Conservation (phyloP, 306 rosid species). For the Cicer cuneatum region DNA sequence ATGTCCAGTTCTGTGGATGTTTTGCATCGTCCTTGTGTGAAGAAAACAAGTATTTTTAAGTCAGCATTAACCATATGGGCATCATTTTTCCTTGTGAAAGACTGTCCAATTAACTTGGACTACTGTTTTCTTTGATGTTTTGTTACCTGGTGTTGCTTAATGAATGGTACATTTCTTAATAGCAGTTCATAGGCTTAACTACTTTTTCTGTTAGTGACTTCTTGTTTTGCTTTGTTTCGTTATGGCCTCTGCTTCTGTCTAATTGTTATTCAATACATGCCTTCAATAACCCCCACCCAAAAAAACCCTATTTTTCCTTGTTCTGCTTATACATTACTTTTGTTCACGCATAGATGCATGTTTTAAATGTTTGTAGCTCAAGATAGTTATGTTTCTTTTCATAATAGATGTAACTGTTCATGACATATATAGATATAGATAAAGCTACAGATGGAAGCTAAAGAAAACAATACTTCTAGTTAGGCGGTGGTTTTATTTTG, state of each 20-base stretch:
- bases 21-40: slow-evolving; percentile 37
- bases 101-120: slow-evolving; percentile 23
- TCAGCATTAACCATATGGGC: slow-evolving; percentile 27
- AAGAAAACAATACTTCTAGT: slow-evolving; percentile 20
- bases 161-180: slow-evolving; percentile 11
- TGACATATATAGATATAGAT: slow-evolving; percentile 2
- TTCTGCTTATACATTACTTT: neutral
- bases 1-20: slow-evolving; percentile 30
- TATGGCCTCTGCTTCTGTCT: slow-evolving; percentile 34
- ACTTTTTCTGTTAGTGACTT: slow-evolving; percentile 11
- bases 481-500: neutral
- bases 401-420: slow-evolving; percentile 12
- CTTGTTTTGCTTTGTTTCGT: slow-evolving; percentile 19
- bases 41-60: slow-evolving; percentile 40
- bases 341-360: slow-evolving; percentile 6
- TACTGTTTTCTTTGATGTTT: slow-evolving; percentile 22
- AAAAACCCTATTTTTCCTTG: neutral
- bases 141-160: slow-evolving; percentile 1
- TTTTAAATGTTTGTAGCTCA: neutral
- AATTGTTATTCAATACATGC: neutral
- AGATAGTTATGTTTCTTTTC: slow-evolving; percentile 37
- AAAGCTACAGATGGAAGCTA: slow-evolving; percentile 8
- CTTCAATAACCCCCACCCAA: neutral
- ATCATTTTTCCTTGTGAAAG: slow-evolving; percentile 38
- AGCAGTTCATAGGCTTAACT: slow-evolving; percentile 26